Evolutionary conservation across 108 stramenopile genomes (phyloP), one percentile per base, ranked within the genome.

Genomic region (Fistulifera pelliculosa): DNA sequence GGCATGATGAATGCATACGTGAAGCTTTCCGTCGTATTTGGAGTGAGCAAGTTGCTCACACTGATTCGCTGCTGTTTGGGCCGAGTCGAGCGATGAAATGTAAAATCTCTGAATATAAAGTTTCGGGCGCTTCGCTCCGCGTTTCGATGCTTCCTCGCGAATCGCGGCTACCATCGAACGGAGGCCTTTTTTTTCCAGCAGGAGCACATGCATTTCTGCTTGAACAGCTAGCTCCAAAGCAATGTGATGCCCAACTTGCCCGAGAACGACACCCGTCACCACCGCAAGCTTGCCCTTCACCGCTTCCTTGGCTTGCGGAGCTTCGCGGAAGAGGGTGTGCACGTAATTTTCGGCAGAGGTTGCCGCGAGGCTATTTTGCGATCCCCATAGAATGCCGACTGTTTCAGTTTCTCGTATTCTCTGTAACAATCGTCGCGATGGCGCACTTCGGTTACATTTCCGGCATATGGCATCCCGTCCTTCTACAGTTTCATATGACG

Each of bases 231-330:
- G 25, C 22, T 51, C 50, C 6, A 23, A 6, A 26, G 50, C 50
- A n/a, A 26, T 26, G 23, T 51, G 22, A 23, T 51, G 23, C 6
- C 50, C 50, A 23, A 23, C 22, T 23, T 23, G 21, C 7, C 50
- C 50, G 6, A 8, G 15, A 4, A 23, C n/a, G 22, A 51, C 50
- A 51, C 50, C 50, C 50, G 50, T 51, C 50, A 51, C 50, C 23
- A 51, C 25, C 4, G 50, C 50, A 6, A 51, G 11, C 11, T 51
- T 51, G 21, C 50, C 50, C 31, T 35, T 35, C 6, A 35, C 31
- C 2, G 21, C 25, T n/a, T 51, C n/a, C 50, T 26, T 51, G 23
- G 50, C 50, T n/a, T 51, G 22, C 6, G 50, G 50, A n/a, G 50
- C 50, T 26, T 51, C 50, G 24, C 23, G 15, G 22, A 51, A 26